Evolutionary conservation across 2,329 filamentous ascomycete genomes (phyloP).

Genomic region (Beauveria bassiana): DNA sequence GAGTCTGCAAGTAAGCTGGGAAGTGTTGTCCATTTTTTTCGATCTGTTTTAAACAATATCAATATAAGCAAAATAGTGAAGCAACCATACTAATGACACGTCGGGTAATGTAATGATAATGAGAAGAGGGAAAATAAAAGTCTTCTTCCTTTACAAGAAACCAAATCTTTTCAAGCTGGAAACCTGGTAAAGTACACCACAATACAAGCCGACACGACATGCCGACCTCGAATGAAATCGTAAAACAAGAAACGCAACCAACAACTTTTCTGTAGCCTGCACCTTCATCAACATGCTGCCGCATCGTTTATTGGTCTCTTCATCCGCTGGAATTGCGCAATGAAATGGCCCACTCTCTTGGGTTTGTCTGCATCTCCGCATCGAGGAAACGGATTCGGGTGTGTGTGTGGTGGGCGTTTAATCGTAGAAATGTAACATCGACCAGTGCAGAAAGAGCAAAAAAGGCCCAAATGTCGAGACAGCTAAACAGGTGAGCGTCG

Average conservation of each 20-base stretch:
- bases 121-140: background rate
- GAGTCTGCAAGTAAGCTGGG: background rate
- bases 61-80: background rate
- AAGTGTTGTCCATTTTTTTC: background rate
- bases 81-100: background rate
- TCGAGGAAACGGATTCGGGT: background rate
- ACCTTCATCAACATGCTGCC: background rate
- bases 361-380: background rate
- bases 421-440: conserved; percentile 3
- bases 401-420: background rate
- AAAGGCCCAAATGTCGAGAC: background rate
- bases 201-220: background rate
- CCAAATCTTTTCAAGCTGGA: background rate
- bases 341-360: background rate
- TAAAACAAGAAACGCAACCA: background rate
- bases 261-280: background rate
- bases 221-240: background rate
- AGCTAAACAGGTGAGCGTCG: background rate
- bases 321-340: background rate
- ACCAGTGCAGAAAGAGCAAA: background rate
- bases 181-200: background rate
- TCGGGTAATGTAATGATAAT: background rate
- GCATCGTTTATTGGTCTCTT: background rate
- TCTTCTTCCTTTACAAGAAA: background rate
- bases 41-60: conserved; percentile 8